phyloP scores from a whole-genome alignment of 2,329 filamentous ascomycete species.

The Magnaporthales sp. region DNA sequence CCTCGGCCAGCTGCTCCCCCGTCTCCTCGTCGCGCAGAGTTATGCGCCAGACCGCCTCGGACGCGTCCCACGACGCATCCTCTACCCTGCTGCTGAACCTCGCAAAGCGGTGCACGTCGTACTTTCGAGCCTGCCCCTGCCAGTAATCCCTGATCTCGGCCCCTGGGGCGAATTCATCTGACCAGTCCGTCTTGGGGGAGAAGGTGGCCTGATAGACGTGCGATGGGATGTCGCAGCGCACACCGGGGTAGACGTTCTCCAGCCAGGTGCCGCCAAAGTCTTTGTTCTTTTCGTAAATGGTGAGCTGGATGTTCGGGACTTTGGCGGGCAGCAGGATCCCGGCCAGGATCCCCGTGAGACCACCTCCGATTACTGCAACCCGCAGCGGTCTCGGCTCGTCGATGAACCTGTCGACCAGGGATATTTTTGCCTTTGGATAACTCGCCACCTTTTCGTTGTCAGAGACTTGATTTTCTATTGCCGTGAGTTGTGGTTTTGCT shows the following conservation, averaged over 20 bases:
- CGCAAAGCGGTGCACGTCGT: constrained; percentile 53
- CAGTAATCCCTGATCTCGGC: constrained; percentile 60
- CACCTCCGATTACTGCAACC: constrained; percentile 53
- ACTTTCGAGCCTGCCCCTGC: constrained; percentile 52
- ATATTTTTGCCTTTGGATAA: neutral
- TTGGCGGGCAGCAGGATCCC: constrained; percentile 60
- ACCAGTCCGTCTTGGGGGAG: constrained; percentile 60
- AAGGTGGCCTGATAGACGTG: constrained; percentile 65
- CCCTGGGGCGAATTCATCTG: constrained; percentile 58
- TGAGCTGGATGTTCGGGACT: constrained; percentile 56
- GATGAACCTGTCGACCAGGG: neutral
- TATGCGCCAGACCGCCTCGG: constrained; percentile 45
- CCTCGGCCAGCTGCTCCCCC: constrained; percentile 15
- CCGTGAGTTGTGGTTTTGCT: neutral
- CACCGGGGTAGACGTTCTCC: constrained; percentile 52
- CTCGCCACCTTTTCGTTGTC: neutral
- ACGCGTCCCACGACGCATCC: constrained; percentile 45
- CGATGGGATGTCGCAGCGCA: constrained; percentile 60
- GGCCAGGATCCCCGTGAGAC: constrained; percentile 53
- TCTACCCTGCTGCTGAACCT: constrained; percentile 47
- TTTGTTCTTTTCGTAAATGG: constrained; percentile 59
- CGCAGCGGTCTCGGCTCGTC: neutral
- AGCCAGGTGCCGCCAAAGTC: constrained; percentile 52
- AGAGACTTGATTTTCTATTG: neutral
- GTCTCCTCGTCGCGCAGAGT: constrained; percentile 25